Evolutionary conservation across 2,329 filamentous ascomycete species (phyloP), one percentile per base, ranked within the genome.

Genomic region (Arthrinium phaeospermum): DNA sequence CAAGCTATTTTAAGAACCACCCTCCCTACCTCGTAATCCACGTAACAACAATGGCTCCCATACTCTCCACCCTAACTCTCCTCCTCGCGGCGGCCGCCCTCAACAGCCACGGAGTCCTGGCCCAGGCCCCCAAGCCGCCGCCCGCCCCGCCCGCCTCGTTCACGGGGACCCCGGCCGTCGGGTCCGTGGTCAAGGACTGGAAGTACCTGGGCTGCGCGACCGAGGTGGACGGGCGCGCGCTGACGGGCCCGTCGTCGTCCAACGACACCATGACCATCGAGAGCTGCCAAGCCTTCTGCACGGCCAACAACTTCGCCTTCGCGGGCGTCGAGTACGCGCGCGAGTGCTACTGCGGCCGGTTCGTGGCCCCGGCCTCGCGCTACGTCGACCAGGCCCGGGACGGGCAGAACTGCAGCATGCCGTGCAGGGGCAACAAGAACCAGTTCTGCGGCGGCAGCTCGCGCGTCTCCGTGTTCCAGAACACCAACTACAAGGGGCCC

Each of bases 391-490:
- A 34, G 27, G 41, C 27, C 27, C 27, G 4, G 27, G 27, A 30
- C 27, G 2, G 27, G 27, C 27, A 70, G 46, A 72, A 76, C 53
- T 80, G 78, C 73, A 67, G 71, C 46, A 71, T 73, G 61, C 53
- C 74, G 1, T 80, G 79, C 72, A 70, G 57, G 41, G 78, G 78
- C 41, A 73, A 76, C 53, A 49, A 68, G 19, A 49, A 34, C 37
- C 51, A 77, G 27, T 72, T 73, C 30, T 81, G 79, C 70, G 79
- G 79, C 24, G 78, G 74, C 45, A 70, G 67, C 16, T 41, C 73
- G 46, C 72, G 76, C 24, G 71, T 80, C 24, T 75, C 75, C 41
- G 72, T 77, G 67, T 69, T 68, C 45, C 71, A 46, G 47, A 71
- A 75, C 37, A 75, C 71, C 3, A 75, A 72, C 41, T 74, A 74